Percentiles rank a stretch among this genome's conserved stretches.
Evolutionary conservation across 345 rosid genomes (phyloP).

Genomic region (Arabis hirsuta): DNA sequence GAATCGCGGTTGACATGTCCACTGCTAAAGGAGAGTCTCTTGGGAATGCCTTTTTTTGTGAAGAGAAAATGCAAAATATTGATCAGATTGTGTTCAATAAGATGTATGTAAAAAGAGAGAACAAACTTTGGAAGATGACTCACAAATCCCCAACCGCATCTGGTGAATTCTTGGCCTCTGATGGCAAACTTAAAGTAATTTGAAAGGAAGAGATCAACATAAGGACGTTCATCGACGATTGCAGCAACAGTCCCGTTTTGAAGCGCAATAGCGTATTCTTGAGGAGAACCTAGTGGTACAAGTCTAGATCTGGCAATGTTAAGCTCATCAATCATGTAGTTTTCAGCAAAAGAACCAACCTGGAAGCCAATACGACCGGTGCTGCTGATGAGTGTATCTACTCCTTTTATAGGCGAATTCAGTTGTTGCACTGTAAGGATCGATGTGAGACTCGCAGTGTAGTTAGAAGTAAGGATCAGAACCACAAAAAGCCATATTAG

Average conservation of each 20-base stretch:
- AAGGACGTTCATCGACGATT: conserved; percentile 78
- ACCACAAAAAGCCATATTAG: conserved; percentile 91
- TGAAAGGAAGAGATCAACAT: conserved; percentile 77
- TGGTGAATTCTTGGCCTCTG: conserved; percentile 83
- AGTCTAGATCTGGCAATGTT: conserved; percentile 76
- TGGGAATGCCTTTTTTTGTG: conserved; percentile 64
- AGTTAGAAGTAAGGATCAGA: conserved; percentile 82
- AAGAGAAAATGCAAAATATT: neutral
- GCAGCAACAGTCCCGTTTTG: conserved; percentile 73
- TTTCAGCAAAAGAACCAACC: conserved; percentile 80
- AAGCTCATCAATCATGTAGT: conserved; percentile 73
- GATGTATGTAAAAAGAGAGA: neutral
- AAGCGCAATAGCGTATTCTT: conserved; percentile 76
- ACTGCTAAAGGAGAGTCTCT: conserved; percentile 85
- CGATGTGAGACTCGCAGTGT: conserved; percentile 93
- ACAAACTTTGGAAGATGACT: conserved; percentile 46
- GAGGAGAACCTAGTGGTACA: conserved; percentile 76
- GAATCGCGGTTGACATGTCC: conserved; percentile 91
- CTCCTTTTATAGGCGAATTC: conserved; percentile 80
- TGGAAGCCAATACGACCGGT: conserved; percentile 68
- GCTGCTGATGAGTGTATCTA: conserved; percentile 70
- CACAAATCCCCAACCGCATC: conserved; percentile 91
- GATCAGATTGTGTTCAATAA: conserved; percentile 18
- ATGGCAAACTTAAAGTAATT: conserved; percentile 66
- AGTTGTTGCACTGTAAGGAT: conserved; percentile 88